phyloP scores from a whole-genome alignment of 148 eudicot species.

The Chenopodium album region DNA sequence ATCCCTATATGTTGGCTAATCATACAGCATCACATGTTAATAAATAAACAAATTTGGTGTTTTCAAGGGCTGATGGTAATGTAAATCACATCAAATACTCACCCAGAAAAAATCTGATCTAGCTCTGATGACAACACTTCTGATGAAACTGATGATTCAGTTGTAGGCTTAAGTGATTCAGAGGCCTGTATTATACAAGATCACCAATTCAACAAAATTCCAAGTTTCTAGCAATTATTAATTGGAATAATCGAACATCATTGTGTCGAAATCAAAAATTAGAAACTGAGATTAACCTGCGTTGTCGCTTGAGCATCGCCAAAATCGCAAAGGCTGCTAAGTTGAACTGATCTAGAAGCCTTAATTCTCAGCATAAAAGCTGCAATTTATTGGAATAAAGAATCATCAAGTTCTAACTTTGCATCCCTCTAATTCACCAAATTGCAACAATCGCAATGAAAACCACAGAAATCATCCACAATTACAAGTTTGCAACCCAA shows the following conservation, averaged over 20 bases:
- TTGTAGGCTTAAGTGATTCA: conserved; percentile 26
- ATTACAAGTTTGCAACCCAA: too few species aligned
- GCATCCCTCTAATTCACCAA: not conserved
- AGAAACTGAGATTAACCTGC: conserved; percentile 34
- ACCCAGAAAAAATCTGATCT: not conserved
- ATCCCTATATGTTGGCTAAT: not conserved
- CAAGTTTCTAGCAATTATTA: not conserved
- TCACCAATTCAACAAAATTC: not conserved
- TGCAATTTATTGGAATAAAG: conserved; percentile 32
- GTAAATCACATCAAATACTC: not conserved
- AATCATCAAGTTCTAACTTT: conserved; percentile 8
- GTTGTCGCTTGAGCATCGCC: conserved; percentile 43
- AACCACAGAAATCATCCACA: too few species aligned
- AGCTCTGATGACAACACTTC: conserved; percentile 17
- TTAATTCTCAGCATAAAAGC: conserved; percentile 85
- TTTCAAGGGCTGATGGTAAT: not conserved
- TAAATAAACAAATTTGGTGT: not conserved
- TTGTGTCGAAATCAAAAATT: not conserved
- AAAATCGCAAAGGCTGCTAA: conserved; percentile 66
- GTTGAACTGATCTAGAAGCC: conserved; percentile 58
- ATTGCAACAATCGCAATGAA: too few species aligned
- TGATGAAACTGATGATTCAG: conserved; percentile 14
- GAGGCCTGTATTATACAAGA: conserved; percentile 32
- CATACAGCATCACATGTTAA: not conserved
- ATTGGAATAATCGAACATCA: too few species aligned